phyloP scores from a whole-genome alignment of 164 flowering plant genomes.

The Echeveria elegans region DNA sequence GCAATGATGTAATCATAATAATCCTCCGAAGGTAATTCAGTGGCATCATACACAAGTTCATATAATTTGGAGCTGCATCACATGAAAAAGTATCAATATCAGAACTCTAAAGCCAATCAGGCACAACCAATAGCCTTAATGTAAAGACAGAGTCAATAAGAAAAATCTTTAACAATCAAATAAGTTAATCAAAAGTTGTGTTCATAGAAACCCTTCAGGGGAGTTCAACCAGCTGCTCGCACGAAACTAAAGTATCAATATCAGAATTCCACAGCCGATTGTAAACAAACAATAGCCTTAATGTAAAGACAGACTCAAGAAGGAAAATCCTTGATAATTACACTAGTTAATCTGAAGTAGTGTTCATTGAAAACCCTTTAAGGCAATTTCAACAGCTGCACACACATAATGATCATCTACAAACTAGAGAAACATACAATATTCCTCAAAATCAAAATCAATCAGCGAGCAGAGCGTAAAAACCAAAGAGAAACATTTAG shows the following conservation, averaged over 20 bases:
- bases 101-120: slow-evolving; percentile 7
- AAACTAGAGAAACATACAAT: too few species aligned
- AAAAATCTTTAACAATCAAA: not conserved
- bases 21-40: slow-evolving; percentile 51
- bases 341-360: too few species aligned
- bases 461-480: not conserved
- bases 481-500: too few species aligned
- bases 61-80: slow-evolving; percentile 41
- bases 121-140: not conserved
- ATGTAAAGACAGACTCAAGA: not conserved
- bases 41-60: slow-evolving; percentile 49
- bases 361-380: too few species aligned
- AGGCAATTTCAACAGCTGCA: too few species aligned
- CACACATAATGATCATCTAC: too few species aligned
- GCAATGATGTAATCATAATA: slow-evolving; percentile 78
- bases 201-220: too few species aligned
- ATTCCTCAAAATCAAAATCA: too few species aligned
- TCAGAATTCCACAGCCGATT: slow-evolving; percentile 6
- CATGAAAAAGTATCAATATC: slow-evolving; percentile 3
- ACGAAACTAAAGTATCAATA: slow-evolving; percentile 1
- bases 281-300: slow-evolving; percentile 4
- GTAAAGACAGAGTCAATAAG: not conserved
- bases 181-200: too few species aligned
- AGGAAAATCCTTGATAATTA: not conserved
- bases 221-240: too few species aligned